These are phyloP conservation scores for Aureobasidium uvarum DNA, from an alignment of 2,329 filamentous ascomycete species.

Conservation along the genomic window DNA sequence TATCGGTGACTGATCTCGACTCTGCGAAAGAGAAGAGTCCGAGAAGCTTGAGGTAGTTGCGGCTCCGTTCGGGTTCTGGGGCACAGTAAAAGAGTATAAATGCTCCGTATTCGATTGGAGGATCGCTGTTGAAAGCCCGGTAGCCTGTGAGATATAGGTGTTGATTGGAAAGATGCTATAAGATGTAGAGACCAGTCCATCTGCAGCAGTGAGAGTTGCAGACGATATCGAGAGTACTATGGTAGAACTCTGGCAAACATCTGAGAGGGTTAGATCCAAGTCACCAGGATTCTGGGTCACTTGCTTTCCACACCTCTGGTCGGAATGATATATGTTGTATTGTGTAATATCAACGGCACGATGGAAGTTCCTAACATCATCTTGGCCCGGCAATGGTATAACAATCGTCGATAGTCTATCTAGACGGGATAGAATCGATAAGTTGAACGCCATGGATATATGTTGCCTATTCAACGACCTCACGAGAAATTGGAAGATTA, in stretches of 20 bases:
- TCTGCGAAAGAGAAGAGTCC: not conserved
- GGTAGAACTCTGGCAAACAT: not conserved
- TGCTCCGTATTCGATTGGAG: not conserved
- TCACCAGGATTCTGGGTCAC: not conserved
- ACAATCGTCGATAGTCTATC: not conserved
- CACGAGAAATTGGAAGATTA: conserved; percentile 11
- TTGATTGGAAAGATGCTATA: conserved; percentile 7
- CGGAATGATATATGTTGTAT: not conserved
- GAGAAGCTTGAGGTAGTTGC: not conserved
- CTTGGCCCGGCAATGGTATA: not conserved
- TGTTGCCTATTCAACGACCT: conserved; percentile 12
- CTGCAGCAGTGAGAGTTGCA: not conserved
- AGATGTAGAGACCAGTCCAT: conserved; percentile 4
- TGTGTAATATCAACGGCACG: not conserved
- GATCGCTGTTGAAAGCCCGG: not conserved
- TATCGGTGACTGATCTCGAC: not conserved
- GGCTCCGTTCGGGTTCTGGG: not conserved
- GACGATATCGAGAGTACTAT: conserved; percentile 1
- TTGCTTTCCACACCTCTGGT: not conserved
- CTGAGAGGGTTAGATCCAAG: not conserved
- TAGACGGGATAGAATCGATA: conserved; percentile 3
- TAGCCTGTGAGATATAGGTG: not conserved
- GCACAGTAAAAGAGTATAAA: not conserved
- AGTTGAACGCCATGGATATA: conserved; percentile 23
- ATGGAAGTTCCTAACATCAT: conserved; percentile 8